phyloP scores from a whole-genome alignment of 2,329 filamentous ascomycete species.

The Stenocarpella maydis region DNA sequence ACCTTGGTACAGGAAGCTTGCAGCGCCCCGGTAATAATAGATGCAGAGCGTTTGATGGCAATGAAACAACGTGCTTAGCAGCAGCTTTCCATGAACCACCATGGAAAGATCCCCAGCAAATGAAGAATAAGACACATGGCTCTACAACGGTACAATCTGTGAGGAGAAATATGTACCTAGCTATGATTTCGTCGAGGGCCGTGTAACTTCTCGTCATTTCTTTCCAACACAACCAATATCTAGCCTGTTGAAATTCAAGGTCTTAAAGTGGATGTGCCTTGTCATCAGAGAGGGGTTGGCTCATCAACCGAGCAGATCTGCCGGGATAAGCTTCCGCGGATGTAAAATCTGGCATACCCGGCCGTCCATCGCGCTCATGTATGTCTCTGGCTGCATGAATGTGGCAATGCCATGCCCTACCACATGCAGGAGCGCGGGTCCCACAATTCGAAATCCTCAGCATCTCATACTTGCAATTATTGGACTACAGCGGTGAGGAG shows the following conservation, averaged over 20 bases:
- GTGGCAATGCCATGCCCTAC: constrained; percentile 15
- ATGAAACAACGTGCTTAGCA: neutral
- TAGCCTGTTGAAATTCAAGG: neutral
- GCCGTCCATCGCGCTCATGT: constrained; percentile 18
- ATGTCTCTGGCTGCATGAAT: constrained; percentile 21
- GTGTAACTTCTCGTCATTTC: neutral
- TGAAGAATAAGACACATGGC: no score
- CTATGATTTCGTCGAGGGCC: no score
- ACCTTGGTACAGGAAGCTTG: neutral
- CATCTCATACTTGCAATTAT: constrained; percentile 20
- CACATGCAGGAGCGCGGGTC: neutral
- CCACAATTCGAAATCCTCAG: constrained; percentile 25
- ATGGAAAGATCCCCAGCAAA: no score
- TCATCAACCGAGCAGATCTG: neutral
- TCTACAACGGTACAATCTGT: no score
- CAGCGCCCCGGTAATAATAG: neutral
- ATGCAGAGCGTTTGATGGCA: neutral
- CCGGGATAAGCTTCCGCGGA: neutral
- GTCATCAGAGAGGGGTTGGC: neutral
- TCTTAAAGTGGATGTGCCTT: neutral
- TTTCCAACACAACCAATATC: neutral
- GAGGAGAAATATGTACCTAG: neutral
- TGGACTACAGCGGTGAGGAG: constrained; percentile 2
- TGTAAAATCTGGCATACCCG: constrained; percentile 6
- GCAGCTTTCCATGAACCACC: no score